Evolutionary conservation across 2,329 filamentous ascomycete genomes (phyloP).

Genomic region (Amphichorda felina): DNA sequence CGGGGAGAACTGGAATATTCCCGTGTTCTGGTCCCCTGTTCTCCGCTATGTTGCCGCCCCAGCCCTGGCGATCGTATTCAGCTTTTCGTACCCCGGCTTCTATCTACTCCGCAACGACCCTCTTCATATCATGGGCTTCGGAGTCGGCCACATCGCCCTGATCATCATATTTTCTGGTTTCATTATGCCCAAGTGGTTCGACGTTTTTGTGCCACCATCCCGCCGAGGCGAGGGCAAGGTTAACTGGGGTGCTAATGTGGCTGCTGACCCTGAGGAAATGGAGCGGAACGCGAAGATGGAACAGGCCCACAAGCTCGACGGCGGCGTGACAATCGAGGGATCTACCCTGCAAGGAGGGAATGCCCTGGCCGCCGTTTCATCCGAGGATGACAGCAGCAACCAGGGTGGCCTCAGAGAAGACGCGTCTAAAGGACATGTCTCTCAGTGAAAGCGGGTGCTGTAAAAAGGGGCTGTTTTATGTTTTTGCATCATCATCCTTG

Average conservation of each 20-base stretch:
- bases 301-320: conserved; percentile 1
- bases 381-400: neutral
- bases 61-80: conserved; percentile 36
- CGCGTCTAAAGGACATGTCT: too few species aligned
- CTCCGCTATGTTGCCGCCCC: conserved; percentile 37
- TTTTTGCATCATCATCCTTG: too few species aligned
- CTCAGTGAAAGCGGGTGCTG: too few species aligned
- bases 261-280: conserved; percentile 4
- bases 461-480: neutral
- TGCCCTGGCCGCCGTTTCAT: neutral
- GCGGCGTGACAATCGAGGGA: neutral
- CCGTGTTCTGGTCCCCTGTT: conserved; percentile 34
- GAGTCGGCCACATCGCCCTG: conserved; percentile 31
- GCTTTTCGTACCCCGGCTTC: conserved; percentile 38
- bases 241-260: conserved; percentile 10
- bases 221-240: conserved; percentile 32
- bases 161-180: conserved; percentile 33
- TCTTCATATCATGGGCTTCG: conserved; percentile 36
- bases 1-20: conserved; percentile 44
- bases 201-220: conserved; percentile 34
- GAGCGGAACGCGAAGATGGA: conserved; percentile 3
- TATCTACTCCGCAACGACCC: conserved; percentile 34
- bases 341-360: too few species aligned
- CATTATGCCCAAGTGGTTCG: conserved; percentile 40
- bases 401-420: neutral